Base-by-base conservation (phyloP, 306 rosid genomes). In the Prunus dulcis region DNA sequence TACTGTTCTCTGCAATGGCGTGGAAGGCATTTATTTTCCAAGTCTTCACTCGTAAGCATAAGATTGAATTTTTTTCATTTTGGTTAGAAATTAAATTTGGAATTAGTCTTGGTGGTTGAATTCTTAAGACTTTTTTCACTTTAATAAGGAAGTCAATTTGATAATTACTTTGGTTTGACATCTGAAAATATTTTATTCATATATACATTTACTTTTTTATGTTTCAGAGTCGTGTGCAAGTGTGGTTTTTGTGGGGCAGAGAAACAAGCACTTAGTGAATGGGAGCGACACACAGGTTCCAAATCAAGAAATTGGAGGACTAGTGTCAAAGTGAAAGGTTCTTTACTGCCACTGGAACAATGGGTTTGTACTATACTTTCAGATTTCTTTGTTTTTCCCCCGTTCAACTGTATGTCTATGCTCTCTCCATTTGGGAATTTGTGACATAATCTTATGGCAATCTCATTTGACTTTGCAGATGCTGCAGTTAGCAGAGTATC, bases 271-370 rank as follows among this genome's bases (percentile, higher is more conserved):
- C 99, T 96, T 78, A 93, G 98, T 53, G 98, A 91, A 77, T 96
- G 99, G 99, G 98, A 93, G 82, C 87, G 88, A 14, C 99, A 96
- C 78, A 89, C 97, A 0, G 99, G 99, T 77, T 93, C 98, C 75
- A 96, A 96, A 76, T 83, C 89, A 28, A 89, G 93, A 89, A 86
- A 96, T 84, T 96, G 99, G 99, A 96, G 79, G 81, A 88, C 89
- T 50, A 96, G 99, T 78, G 91, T 96, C 67, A 84, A 84, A 76
- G 98, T 96, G 79, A 96, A 96, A 84, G 93, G 82, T 85, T 89
- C 99, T 75, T 88, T 87, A 92, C 90, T 96, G 82, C 89, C 97
- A 5, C 83, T 96, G 76, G 99, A 96, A 87, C 99, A 96, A 89
- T 96, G 99, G 99, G 99, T 95, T 74, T 79, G 96, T 88, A 80